Percentiles rank a stretch among this genome's conserved stretches.
phyloP scores from a whole-genome alignment of 495 filamentous ascomycete genomes.

The Penicillium parvum region DNA sequence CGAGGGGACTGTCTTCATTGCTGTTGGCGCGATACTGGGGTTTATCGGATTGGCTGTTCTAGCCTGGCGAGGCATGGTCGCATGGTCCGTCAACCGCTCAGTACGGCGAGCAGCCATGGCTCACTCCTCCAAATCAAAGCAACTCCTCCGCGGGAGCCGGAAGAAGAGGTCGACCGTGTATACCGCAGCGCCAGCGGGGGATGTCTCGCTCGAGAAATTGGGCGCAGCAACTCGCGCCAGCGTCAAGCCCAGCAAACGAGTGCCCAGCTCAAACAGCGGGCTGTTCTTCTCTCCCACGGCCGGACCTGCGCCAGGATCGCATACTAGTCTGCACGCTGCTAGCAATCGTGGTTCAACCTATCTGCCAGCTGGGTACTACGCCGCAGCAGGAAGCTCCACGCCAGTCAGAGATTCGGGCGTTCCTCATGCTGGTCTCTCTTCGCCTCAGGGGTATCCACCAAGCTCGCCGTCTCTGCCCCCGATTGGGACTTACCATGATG shows the following conservation, averaged over 20 bases:
- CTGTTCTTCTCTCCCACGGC: conserved; percentile 97
- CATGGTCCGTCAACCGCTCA: conserved; percentile 87
- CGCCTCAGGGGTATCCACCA: conserved; percentile 48
- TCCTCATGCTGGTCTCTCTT: conserved; percentile 16
- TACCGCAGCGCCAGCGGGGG: conserved; percentile 37
- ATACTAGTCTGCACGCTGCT: conserved; percentile 14
- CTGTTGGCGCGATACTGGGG: conserved; percentile 81
- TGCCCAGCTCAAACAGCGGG: conserved; percentile 47
- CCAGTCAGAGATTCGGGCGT: conserved; percentile 28
- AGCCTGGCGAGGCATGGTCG: conserved; percentile 82
- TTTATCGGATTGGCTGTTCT: conserved; percentile 75
- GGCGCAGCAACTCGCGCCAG: conserved; percentile 32
- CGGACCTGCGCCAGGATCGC: conserved; percentile 37
- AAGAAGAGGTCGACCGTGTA: conserved; percentile 38
- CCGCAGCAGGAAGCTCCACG: conserved; percentile 54
- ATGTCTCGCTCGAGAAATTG: conserved; percentile 56
- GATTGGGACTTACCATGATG: conserved; percentile 26
- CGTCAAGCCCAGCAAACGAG: conserved; percentile 40
- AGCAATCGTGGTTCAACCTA: conserved; percentile 62
- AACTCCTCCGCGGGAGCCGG: conserved; percentile 51
- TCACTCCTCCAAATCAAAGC: conserved; percentile 68
- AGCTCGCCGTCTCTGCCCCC: conserved; percentile 59
- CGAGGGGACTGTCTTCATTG: conserved; percentile 95
- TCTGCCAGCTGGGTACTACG: conserved; percentile 90
- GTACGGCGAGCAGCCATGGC: conserved; percentile 72